Base-by-base conservation (phyloP, 768 basidiomycete species). In the Suillus spraguei region DNA sequence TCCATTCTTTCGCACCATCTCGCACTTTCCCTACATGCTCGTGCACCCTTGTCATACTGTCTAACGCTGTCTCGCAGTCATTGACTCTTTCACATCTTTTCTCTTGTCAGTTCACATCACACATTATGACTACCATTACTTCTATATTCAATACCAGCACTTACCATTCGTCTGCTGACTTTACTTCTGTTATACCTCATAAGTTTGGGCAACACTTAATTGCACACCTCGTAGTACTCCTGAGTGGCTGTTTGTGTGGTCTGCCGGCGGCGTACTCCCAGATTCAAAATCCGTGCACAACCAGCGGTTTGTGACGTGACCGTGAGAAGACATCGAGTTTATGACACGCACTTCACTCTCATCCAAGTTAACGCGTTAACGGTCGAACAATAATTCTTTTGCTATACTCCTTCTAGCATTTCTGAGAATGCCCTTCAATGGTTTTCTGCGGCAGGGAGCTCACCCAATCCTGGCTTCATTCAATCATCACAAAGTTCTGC, bases 401-500 rank as follows among this genome's bases (percentile, higher is more conserved):
- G 32, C 20, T 56, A 4, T 17, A 17, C 10, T 58, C 38, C 52
- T 53, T 13, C 17, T 14, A 59, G 20, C 38, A 60, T 33, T 38
- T 42, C 41, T 42, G 11, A 61, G 63, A 65, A 85, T 89, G 84
- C 85, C 86, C 60, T 70, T 82, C 68, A 76, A 80, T 65, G 81
- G 81, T 65, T 67, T 81, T 59, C 66, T 88, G 28, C 84, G 83
- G 36, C 81, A 84, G 63, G 74, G 85, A 62, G 74, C 85, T 35
- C 84, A 84, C 61, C 80, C 80, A 4, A 59, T 88, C 38, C 78
- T 82, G 32, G 41, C 79, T 16, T 80, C 83, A 36, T 69, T 91
- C 46, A 84, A 82, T 68, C 79, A 86, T 16, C 87, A 90, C 74
- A 81, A 90, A 60, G 76, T 95, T 59, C 73, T 89, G 33, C 72